These are phyloP conservation scores for Ceratobasidium papillatum DNA, from an alignment of 1,284 basidiomycete genomes.

Conservation along the genomic window DNA sequence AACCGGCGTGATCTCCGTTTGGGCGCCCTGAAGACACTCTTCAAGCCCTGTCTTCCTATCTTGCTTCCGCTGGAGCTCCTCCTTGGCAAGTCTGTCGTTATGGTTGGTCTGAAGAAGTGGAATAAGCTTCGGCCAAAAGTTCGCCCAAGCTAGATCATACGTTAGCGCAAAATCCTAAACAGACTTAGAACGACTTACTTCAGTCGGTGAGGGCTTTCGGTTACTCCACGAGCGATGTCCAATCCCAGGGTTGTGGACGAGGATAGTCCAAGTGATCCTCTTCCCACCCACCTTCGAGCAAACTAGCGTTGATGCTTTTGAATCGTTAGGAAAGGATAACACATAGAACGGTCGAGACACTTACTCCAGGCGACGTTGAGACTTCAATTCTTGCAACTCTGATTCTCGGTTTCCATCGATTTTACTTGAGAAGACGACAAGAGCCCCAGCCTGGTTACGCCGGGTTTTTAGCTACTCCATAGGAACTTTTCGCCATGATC, in stretches of 20 bases:
- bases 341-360: neutral
- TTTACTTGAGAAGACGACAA: neutral
- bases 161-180: neutral
- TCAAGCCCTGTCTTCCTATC: neutral
- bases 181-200: conserved; percentile 8
- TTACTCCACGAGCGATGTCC: conserved; percentile 24
- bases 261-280: conserved; percentile 17
- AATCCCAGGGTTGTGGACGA: neutral
- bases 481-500: neutral
- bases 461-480: neutral
- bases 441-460: neutral
- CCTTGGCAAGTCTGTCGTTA: conserved; percentile 5
- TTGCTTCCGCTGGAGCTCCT: neutral
- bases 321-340: neutral
- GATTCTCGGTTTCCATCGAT: conserved; percentile 7
- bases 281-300: conserved; percentile 40
- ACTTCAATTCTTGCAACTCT: neutral
- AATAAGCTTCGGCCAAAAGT: conserved; percentile 34
- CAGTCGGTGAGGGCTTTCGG: conserved; percentile 33
- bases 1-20: too few species aligned
- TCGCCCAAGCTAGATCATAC: conserved; percentile 23
- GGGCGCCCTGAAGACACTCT: too few species aligned
- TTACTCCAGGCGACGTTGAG: conserved; percentile 3
- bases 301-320: conserved; percentile 2
- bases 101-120: conserved; percentile 31